Evolutionary conservation across 345 rosid species (phyloP).

Genomic region (Melaleuca alternifolia): DNA sequence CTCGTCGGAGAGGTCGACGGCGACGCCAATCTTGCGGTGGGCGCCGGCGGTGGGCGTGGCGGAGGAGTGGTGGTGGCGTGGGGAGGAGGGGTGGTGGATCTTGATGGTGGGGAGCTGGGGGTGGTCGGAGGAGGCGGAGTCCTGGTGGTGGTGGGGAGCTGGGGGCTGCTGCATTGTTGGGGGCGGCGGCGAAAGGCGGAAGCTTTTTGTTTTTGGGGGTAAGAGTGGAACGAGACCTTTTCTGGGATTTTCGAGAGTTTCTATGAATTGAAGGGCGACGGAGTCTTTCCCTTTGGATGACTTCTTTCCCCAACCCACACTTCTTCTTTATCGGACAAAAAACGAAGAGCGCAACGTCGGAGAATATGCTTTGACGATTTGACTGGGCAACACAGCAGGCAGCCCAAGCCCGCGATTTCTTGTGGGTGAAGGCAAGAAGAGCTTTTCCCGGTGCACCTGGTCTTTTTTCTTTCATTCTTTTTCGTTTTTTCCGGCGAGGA

Average conservation of each 20-base stretch:
- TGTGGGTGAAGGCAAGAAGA: not conserved
- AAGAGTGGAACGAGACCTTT: not conserved
- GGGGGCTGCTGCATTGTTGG: not conserved
- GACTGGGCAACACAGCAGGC: not conserved
- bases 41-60: slow-evolving; percentile 77
- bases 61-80: slow-evolving; percentile 26
- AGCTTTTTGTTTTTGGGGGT: not conserved
- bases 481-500: too few relatives aligned
- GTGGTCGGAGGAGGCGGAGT: slow-evolving; percentile 30
- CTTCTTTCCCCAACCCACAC: not conserved
- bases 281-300: not conserved
- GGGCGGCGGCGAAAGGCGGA: not conserved
- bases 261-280: not conserved
- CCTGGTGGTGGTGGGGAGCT: slow-evolving; percentile 1
- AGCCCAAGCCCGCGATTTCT: not conserved
- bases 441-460: too few relatives aligned
- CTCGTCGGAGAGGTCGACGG: slow-evolving; percentile 86
- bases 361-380: not conserved
- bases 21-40: slow-evolving; percentile 85
- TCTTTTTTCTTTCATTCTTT: too few relatives aligned
- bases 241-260: not conserved
- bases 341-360: not conserved
- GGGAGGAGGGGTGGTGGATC: slow-evolving; percentile 47
- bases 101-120: slow-evolving; percentile 69
- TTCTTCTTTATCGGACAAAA: not conserved